Conservation (phyloP, 2,329 filamentous ascomycete genomes). For the Scortechinia acanthostroma region DNA sequence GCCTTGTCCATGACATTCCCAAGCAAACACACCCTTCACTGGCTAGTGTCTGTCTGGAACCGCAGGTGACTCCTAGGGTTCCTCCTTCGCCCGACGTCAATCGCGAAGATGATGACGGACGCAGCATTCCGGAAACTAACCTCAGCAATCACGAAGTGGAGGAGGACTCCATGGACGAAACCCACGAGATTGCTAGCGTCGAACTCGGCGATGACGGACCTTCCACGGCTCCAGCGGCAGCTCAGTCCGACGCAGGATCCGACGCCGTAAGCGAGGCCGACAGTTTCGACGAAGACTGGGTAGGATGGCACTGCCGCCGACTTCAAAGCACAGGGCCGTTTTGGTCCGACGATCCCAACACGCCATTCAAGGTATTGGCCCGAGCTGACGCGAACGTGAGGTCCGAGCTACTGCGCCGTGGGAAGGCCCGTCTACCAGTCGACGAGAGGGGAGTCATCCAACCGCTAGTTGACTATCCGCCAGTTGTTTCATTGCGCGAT, state of each 20-base stretch:
- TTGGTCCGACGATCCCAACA: conserved; percentile 15
- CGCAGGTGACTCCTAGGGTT: no score
- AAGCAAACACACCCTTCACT: no score
- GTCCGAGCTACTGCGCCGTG: neutral
- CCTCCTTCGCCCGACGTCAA: no score
- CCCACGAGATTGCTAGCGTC: conserved; percentile 22
- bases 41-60: no score
- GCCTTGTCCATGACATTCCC: no score
- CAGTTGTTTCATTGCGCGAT: no score
- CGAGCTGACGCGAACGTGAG: conserved; percentile 7
- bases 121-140: no score
- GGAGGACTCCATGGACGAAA: conserved; percentile 7
- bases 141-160: conserved; percentile 3
- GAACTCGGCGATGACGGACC: conserved; percentile 20
- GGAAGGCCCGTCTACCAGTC: neutral
- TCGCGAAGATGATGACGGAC: no score
- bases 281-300: conserved; percentile 10
- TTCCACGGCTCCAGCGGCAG: conserved; percentile 2
- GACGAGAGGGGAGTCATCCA: neutral
- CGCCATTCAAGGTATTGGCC: conserved; percentile 26
- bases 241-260: conserved; percentile 3
- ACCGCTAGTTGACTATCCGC: no score
- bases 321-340: conserved; percentile 8
- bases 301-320: conserved; percentile 14
- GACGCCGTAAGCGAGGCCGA: conserved; percentile 5